phyloP scores from a whole-genome alignment of 108 stramenopile species.

The Cyclotella cryptica region DNA sequence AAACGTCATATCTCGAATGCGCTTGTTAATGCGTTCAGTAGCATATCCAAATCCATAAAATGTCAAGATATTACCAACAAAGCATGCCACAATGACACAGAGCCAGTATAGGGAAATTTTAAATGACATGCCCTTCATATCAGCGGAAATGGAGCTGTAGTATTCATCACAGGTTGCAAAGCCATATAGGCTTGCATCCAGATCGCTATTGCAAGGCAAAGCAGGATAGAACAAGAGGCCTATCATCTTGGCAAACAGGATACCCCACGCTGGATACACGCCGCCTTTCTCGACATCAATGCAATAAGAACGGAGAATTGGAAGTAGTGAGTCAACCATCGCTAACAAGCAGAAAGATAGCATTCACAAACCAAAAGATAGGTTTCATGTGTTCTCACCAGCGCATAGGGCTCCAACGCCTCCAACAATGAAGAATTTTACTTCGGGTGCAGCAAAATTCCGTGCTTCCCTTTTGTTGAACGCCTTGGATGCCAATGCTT shows the following conservation, averaged over 20 bases:
- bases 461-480: constrained; percentile 46
- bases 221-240: constrained; percentile 65
- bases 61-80: constrained; percentile 66
- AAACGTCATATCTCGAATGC: constrained; percentile 72
- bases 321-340: no score
- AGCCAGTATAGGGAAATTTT: constrained; percentile 55
- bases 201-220: constrained; percentile 50
- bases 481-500: constrained; percentile 52
- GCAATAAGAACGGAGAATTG: no score
- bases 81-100: constrained; percentile 45
- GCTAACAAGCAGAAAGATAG: constrained; percentile 25
- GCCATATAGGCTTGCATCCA: constrained; percentile 12
- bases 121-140: constrained; percentile 62
- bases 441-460: constrained; percentile 54
- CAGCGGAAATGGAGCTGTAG: constrained; percentile 53
- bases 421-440: constrained; percentile 48
- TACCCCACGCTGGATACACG: constrained; percentile 78
- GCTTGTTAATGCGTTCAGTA: constrained; percentile 74
- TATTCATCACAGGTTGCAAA: constrained; percentile 62
- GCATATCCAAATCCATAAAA: constrained; percentile 79
- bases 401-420: constrained; percentile 64
- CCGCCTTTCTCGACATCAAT: no score
- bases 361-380: no score
- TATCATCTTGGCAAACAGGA: constrained; percentile 71
- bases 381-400: no score